phyloP scores from a whole-genome alignment of 306 rosid species.

The Gillenia trifoliata region DNA sequence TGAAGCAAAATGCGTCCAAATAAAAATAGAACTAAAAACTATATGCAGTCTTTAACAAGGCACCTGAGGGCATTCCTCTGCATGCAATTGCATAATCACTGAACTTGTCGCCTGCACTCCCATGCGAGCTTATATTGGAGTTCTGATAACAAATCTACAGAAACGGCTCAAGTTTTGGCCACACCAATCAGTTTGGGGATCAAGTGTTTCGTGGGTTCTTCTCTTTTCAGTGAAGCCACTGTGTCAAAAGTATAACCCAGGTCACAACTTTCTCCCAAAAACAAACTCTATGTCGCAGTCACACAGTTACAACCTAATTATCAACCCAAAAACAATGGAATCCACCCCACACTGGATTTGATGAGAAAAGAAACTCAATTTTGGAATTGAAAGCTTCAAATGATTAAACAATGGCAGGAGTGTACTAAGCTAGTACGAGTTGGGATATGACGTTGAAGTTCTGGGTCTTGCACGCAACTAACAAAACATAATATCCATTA shows the following conservation, averaged over 20 bases:
- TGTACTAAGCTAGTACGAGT: not conserved
- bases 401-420: not conserved
- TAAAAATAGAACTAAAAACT: not conserved
- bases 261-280: not conserved
- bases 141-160: constrained; percentile 2
- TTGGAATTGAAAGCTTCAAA: not conserved
- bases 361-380: not conserved
- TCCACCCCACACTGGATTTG: not conserved
- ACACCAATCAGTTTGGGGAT: constrained; percentile 6
- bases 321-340: not conserved
- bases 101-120: constrained; percentile 2
- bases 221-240: constrained; percentile 8
- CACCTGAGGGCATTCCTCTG: constrained; percentile 9
- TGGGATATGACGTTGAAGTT: not conserved
- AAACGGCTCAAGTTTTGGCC: constrained; percentile 10
- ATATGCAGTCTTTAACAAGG: not conserved
- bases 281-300: not conserved
- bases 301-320: not conserved
- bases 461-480: not conserved
- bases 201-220: not conserved
- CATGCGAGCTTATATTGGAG: constrained; percentile 5
- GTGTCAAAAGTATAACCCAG: not conserved
- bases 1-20: not conserved
- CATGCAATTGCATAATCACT: constrained; percentile 2
- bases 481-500: not conserved